phyloP scores from a whole-genome alignment of 805 yeast species.

The Maudiozyma serrabonitensis region DNA sequence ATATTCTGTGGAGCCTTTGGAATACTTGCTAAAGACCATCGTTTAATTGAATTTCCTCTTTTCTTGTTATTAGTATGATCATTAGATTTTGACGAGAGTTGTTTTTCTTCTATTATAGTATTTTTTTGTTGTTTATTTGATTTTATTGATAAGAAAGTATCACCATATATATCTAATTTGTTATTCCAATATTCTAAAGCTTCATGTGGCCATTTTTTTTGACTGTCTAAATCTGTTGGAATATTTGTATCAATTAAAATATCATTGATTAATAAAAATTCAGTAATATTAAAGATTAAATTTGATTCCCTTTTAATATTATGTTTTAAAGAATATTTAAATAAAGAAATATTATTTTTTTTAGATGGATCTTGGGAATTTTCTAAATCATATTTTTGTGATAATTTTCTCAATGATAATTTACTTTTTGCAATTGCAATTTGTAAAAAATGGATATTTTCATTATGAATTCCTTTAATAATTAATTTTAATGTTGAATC shows the following conservation, averaged over 20 bases:
- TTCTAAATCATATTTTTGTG: conserved; percentile 6
- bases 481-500: conserved; percentile 29
- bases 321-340: conserved; percentile 48
- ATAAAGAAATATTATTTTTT: conserved; percentile 13
- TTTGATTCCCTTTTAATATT: conserved; percentile 17
- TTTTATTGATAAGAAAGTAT: neutral
- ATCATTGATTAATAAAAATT: conserved; percentile 50
- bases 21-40: conserved; percentile 7
- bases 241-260: conserved; percentile 36
- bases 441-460: conserved; percentile 29
- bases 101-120: too few species aligned
- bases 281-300: conserved; percentile 42
- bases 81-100: neutral
- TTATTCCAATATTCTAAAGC: conserved; percentile 49
- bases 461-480: conserved; percentile 44
- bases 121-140: neutral
- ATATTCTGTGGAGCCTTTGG: conserved; percentile 6
- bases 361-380: neutral
- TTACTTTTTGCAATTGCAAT: conserved; percentile 16
- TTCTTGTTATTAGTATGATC: neutral
- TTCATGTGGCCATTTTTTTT: conserved; percentile 32
- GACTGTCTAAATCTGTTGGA: conserved; percentile 6
- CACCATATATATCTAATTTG: conserved; percentile 28
- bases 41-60: conserved; percentile 1
- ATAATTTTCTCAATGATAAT: conserved; percentile 7